Evolutionary conservation across 805 yeast species (phyloP), one percentile per base, ranked within the genome.

Genomic region (Spathaspora arborariae): DNA sequence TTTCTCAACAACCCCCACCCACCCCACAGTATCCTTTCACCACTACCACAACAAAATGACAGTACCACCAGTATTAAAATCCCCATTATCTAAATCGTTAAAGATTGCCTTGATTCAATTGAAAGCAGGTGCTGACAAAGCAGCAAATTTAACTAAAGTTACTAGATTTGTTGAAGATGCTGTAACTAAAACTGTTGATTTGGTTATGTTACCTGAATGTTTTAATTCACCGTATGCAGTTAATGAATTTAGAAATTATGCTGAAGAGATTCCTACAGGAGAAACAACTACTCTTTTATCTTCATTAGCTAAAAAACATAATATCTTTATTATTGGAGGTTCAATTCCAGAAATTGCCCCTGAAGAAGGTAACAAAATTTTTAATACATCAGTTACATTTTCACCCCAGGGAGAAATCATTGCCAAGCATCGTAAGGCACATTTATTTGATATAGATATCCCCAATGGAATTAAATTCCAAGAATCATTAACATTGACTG

Each of bases 151-250:
- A 50, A 60, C 73, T 42, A 82, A 85, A 54, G 96, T 88, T 4
- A 74, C 78, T 42, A 74, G 72, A 9, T 81, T 77, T 54, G 80
- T 89, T 40, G 72, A 74, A 19, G 79, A 77, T 47, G 97, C 98
- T 0, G 65, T 68, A 9, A 44, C 51, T 1, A 56, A 58, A 19
- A 59, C 57, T 44, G 50, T 84, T 37, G 86, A 91, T 56, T 71
- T 92, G 37, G 79, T 94, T 9, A 88, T 94, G 53, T 71, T 94
- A 26, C 99, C 99, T 7, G 98, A 94, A 68, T 90, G 97, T 69
- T 92, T 91, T 79, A 94, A 92, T 64, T 88, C 97, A 1, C 98
- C 98, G 2, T 94, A 94, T 61, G 81, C 96, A 0, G 96, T 89
- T 22, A 79, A 80, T 48, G 85, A 91, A 51, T 94, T 94, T 66